Evolutionary conservation across 2,329 filamentous ascomycete genomes (phyloP).

Genomic region (Zopfia rhizophila): DNA sequence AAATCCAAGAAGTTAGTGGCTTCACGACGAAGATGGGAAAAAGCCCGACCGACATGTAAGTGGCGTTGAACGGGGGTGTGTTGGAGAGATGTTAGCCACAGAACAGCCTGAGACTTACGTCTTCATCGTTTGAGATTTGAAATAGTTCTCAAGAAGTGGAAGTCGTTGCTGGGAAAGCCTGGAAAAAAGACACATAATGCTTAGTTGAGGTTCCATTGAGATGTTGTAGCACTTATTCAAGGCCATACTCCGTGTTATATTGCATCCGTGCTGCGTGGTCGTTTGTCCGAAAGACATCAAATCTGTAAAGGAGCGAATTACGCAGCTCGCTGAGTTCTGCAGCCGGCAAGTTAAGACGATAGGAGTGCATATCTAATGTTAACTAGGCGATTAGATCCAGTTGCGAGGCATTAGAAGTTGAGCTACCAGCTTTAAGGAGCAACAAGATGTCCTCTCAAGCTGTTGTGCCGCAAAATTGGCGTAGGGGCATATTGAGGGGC

Average conservation of each 20-base stretch:
- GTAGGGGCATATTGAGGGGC: slow-evolving; percentile 6
- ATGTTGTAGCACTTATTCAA: neutral
- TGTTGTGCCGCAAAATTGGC: neutral
- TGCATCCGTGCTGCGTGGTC: slow-evolving; percentile 15
- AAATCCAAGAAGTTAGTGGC: no score
- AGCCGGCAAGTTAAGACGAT: slow-evolving; percentile 9
- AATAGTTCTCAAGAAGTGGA: neutral
- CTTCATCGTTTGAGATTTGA: neutral
- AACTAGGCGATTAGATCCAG: neutral
- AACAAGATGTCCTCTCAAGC: neutral
- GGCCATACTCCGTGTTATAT: neutral
- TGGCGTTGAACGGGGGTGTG: neutral
- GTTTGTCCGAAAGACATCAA: slow-evolving; percentile 3
- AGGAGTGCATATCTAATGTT: neutral
- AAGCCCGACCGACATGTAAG: no score
- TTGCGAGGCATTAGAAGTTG: neutral
- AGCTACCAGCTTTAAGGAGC: no score
- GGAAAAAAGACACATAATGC: neutral
- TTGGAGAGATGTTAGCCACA: neutral
- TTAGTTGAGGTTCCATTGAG: neutral
- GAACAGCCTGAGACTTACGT: neutral
- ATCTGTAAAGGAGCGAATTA: slow-evolving; percentile 5
- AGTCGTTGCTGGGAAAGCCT: neutral
- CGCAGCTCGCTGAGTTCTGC: slow-evolving; percentile 9
- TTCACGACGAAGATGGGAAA: no score